A percentile compares a stretch with the other conserved stretches of the same genome.
Evolutionary conservation across 2,329 filamentous ascomycete species (phyloP).

Genomic region (Curvularia hawaiiensis): DNA sequence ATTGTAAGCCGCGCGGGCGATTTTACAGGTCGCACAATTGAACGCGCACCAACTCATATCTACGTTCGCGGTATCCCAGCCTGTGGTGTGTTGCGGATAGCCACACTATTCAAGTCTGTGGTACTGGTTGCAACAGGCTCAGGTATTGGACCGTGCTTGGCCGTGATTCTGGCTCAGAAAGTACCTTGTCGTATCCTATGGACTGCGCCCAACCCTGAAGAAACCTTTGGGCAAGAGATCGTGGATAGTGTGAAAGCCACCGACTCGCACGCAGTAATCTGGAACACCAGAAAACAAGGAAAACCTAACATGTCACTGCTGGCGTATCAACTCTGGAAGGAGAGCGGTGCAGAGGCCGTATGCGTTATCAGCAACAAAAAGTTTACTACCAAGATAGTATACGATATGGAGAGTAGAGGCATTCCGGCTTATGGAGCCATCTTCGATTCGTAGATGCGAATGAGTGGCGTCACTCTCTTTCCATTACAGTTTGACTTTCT

Average conservation of each 20-base stretch:
- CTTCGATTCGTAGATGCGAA: slow-evolving; percentile 63
- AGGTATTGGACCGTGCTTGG: slow-evolving; percentile 50
- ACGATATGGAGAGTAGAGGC: slow-evolving; percentile 69
- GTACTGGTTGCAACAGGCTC: slow-evolving; percentile 47
- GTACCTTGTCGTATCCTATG: slow-evolving; percentile 69
- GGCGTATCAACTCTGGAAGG: slow-evolving; percentile 58
- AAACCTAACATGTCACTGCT: slow-evolving; percentile 67
- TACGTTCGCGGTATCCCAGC: slow-evolving; percentile 46
- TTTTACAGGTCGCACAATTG: slow-evolving; percentile 44
- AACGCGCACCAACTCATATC: slow-evolving; percentile 39
- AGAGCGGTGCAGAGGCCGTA: slow-evolving; percentile 68
- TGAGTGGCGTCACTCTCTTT: not conserved
- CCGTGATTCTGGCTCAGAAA: slow-evolving; percentile 57
- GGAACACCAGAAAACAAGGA: slow-evolving; percentile 67
- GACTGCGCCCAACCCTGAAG: slow-evolving; percentile 68
- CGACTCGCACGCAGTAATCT: slow-evolving; percentile 68
- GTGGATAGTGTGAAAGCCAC: slow-evolving; percentile 62
- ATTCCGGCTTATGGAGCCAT: slow-evolving; percentile 75
- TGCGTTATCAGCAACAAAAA: slow-evolving; percentile 75
- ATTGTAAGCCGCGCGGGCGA: slow-evolving; percentile 48
- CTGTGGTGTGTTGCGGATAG: slow-evolving; percentile 44
- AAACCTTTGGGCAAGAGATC: slow-evolving; percentile 68
- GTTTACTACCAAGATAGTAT: slow-evolving; percentile 72
- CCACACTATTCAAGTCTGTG: slow-evolving; percentile 43
- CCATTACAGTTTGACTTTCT: not conserved